Evolutionary conservation across 495 filamentous ascomycete genomes (phyloP), one percentile per base, ranked within the genome.

Genomic region (Aspergillus haitiensis): DNA sequence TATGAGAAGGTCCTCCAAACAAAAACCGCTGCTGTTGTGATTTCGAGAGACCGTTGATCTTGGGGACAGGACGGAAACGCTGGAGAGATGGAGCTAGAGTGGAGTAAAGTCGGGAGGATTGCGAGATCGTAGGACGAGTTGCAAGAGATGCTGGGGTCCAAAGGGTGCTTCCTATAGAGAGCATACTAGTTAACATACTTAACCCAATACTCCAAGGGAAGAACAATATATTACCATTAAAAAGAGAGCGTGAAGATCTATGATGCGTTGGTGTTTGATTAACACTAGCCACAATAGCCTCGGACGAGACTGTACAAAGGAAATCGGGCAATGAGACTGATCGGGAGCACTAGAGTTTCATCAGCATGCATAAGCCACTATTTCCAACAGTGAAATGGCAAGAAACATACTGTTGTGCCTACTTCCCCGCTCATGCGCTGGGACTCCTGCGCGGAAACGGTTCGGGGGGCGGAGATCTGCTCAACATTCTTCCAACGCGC

Each of bases 1-100:
- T 84, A 50, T 81, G 81, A 48, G 84, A 84, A 34, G 79, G 74
- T 12, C 78, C 79, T 16, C 79, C 80, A 16, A 84, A 84, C 55
- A 87, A 73, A 39, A 82, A 75, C 18, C 83, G 76, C 58, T 79
- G 75, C 52, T 78, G 74, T 21, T 77, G 70, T 7, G 68, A 12
- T 37, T 60, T 68, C 2, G 69, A 69, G 13, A 75, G 58, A 10
- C 67, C 69, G 6, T 55, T 58, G 12, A 64, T 9, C 21, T 65
- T 68, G 3, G 69, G 60, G 3, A 58, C 55, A 5, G 63, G 58
- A n/a, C 67, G 71, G 13, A 71, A 37, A 12, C 54, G 56, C 46
- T 62, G 67, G 15, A 73, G 45, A 21, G 75, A 67, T 21, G 64
- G 60, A 8, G 76, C 63, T 40, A 77, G 32, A 13, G 76, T 76